These are phyloP conservation scores for Botrytis medusae DNA, from an alignment of 2,329 filamentous ascomycete species.

Conservation along the genomic window DNA sequence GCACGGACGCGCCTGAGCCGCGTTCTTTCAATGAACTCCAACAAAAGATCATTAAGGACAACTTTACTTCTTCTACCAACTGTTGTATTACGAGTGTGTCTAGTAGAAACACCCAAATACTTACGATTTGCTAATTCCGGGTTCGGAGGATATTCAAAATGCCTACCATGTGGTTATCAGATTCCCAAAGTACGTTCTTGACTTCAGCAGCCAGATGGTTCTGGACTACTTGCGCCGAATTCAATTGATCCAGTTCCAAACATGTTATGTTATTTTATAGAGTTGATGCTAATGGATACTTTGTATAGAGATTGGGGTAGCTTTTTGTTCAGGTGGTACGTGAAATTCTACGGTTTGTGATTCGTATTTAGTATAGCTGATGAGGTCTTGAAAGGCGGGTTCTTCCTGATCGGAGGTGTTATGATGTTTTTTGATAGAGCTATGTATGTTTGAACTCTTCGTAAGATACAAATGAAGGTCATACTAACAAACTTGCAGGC, in stretches of 20 bases:
- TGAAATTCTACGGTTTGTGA: slow-evolving; percentile 40
- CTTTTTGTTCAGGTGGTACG: slow-evolving; percentile 96
- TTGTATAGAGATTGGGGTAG: slow-evolving; percentile 81
- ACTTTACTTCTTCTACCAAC: slow-evolving; percentile 7
- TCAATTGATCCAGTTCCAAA: slow-evolving; percentile 23
- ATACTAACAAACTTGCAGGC: slow-evolving; percentile 50
- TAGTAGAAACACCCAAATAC: slow-evolving; percentile 5
- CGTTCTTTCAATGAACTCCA: slow-evolving; percentile 18
- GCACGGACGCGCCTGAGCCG: slow-evolving; percentile 20
- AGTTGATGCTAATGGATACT: slow-evolving; percentile 33
- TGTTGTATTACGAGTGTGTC: not conserved
- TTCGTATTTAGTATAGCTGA: slow-evolving; percentile 26
- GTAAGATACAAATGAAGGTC: not conserved
- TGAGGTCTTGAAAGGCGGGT: slow-evolving; percentile 63
- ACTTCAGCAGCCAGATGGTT: slow-evolving; percentile 1
- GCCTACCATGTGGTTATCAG: slow-evolving; percentile 85
- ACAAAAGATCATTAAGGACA: slow-evolving; percentile 18
- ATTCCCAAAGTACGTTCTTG: slow-evolving; percentile 78
- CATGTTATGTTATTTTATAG: not conserved
- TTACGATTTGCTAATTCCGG: not conserved
- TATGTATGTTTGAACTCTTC: slow-evolving; percentile 61
- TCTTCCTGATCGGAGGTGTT: slow-evolving; percentile 93
- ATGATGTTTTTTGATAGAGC: slow-evolving; percentile 97
- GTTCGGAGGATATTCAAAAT: slow-evolving; percentile 32
- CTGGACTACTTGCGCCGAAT: slow-evolving; percentile 30